phyloP scores from a whole-genome alignment of 768 basidiomycete genomes.

The Agaricus subrufescens region DNA sequence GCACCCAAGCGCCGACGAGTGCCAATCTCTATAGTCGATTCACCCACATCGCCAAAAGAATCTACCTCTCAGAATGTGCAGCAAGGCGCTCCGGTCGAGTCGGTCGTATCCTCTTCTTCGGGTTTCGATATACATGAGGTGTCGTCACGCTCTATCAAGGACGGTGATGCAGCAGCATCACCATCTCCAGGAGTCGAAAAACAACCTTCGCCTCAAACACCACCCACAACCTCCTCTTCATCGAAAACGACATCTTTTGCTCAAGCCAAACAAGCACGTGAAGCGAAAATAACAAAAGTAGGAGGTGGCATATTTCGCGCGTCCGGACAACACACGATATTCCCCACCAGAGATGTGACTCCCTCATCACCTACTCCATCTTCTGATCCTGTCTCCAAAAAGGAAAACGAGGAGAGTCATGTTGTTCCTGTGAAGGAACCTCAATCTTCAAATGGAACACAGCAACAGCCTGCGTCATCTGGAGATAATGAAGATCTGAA shows the following conservation, averaged over 20 bases:
- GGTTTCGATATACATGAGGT: background rate
- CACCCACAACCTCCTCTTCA: conserved; percentile 10
- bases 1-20: conserved; percentile 49
- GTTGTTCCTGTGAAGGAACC: background rate
- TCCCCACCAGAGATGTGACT: conserved; percentile 28
- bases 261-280: conserved; percentile 55
- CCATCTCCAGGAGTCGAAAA: too few relatives aligned
- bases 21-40: conserved; percentile 59
- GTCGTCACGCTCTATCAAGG: too few relatives aligned
- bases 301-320: conserved; percentile 73
- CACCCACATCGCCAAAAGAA: conserved; percentile 7
- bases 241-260: conserved; percentile 38
- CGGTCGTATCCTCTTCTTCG: conserved; percentile 17
- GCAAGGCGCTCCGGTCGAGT: background rate
- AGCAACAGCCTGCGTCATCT: background rate
- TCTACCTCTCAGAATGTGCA: background rate
- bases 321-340: conserved; percentile 56
- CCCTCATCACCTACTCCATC: background rate
- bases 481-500: background rate
- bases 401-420: background rate
- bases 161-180: too few relatives aligned
- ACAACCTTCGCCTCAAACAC: conserved; percentile 3
- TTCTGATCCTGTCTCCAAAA: background rate
- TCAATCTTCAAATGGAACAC: background rate
- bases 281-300: conserved; percentile 39